Conservation (phyloP, 2,329 filamentous ascomycete species). For the Penicillium concentricum region DNA sequence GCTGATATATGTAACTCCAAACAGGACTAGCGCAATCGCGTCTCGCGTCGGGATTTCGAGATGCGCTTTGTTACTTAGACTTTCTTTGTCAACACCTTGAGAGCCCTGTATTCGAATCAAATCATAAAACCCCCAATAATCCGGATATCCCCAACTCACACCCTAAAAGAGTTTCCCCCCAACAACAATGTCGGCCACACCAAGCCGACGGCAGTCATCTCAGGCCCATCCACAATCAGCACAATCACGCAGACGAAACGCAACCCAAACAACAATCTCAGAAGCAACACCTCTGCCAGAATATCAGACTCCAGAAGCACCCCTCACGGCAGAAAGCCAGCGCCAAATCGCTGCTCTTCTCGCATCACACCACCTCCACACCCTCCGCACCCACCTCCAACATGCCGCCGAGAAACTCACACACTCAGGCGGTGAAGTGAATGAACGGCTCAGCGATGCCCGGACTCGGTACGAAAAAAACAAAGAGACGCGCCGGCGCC, state of each 20-base stretch:
- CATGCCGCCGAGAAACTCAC: constrained; percentile 50
- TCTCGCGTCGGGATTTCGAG: constrained; percentile 25
- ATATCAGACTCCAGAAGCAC: constrained; percentile 55
- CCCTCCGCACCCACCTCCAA: constrained; percentile 51
- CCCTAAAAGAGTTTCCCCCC: background rate
- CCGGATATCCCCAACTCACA: background rate
- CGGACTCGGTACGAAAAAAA: constrained; percentile 37
- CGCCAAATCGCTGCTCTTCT: constrained; percentile 48
- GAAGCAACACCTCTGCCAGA: constrained; percentile 39
- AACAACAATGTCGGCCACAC: constrained; percentile 14
- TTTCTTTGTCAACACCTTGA: constrained; percentile 3
- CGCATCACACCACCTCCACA: constrained; percentile 40
- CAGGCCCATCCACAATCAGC: constrained; percentile 16
- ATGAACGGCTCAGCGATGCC: constrained; percentile 52
- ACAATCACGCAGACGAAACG: constrained; percentile 6
- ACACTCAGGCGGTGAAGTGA: constrained; percentile 53
- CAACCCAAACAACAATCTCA: background rate
- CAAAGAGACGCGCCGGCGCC: constrained; percentile 30
- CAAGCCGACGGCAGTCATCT: constrained; percentile 15
- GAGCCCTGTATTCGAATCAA: background rate
- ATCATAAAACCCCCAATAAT: background rate
- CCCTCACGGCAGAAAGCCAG: constrained; percentile 51
- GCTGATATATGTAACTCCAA: constrained; percentile 28
- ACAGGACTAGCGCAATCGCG: constrained; percentile 33
- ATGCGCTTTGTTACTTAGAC: constrained; percentile 11